A percentile compares a stretch with the other conserved stretches of the same genome.
These are phyloP conservation scores for Leccinum aurantiacum DNA, from an alignment of 768 basidiomycete species.

Conservation along the genomic window DNA sequence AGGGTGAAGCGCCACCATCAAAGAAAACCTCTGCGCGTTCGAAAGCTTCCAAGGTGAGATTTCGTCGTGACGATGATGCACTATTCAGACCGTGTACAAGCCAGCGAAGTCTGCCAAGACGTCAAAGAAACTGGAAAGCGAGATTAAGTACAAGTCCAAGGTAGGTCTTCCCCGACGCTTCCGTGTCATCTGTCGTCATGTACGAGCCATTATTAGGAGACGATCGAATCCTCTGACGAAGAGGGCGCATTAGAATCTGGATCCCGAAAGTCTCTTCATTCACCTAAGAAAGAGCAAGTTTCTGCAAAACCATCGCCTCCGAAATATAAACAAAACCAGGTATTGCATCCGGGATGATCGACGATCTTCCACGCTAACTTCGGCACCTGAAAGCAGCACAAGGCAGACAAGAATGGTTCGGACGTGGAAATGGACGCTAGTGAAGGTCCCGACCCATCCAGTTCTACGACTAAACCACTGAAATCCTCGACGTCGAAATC, in stretches of 20 bases:
- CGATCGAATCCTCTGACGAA: slow-evolving; percentile 31
- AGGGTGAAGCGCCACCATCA: background rate
- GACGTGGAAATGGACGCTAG: slow-evolving; percentile 13
- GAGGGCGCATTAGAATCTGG: slow-evolving; percentile 17
- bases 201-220: slow-evolving; percentile 15
- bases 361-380: background rate
- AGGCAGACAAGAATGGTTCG: slow-evolving; percentile 3
- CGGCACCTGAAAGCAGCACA: background rate
- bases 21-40: slow-evolving; percentile 15
- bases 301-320: slow-evolving; percentile 5
- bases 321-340: slow-evolving; percentile 17
- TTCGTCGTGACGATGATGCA: background rate
- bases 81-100: slow-evolving; percentile 7
- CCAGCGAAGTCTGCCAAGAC: slow-evolving; percentile 9
- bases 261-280: background rate
- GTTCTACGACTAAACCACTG: slow-evolving; percentile 5
- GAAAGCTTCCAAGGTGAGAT: slow-evolving; percentile 13
- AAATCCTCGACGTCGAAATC: slow-evolving; percentile 8
- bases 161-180: slow-evolving; percentile 8
- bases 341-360: background rate
- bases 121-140: slow-evolving; percentile 22
- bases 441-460: slow-evolving; percentile 13
- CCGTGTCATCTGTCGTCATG: background rate
- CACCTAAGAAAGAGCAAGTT: slow-evolving; percentile 11
- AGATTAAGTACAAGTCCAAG: slow-evolving; percentile 28